Evolutionary conservation across 2,329 filamentous ascomycete species (phyloP), one percentile per base, ranked within the genome.

Genomic region (Fusarium bulbicola): DNA sequence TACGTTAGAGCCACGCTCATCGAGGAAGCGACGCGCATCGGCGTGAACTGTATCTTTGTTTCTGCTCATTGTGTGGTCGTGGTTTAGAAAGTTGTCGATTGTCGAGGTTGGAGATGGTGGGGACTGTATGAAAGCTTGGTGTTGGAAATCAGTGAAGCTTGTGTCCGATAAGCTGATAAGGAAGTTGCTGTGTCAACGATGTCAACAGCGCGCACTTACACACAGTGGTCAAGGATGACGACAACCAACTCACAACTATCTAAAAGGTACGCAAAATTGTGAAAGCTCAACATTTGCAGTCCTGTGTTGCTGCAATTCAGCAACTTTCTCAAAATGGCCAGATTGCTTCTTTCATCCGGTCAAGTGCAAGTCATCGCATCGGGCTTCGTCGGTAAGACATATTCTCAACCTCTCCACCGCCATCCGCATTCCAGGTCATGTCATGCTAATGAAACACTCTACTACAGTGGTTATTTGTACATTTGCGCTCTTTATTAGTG

Each of bases 1-100:
- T 50, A 92, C 93, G 18, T 85, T 87, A 80, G 93, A 93, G 80
- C 95, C 95, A 76, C 95, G 93, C 84, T 97, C 94, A 84, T 98
- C 95, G 80, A 98, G 92, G 81, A 97, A 92, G 77, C 87, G 88
- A 72, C 88, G 87, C 82, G 93, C 94, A 81, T 97, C 95, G 79
- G 95, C 95, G 81, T 92, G 91, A 82, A 85, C 95, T 90, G 79
- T 83, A 36, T 87, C 80, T 70, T 82, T 80, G 70, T 85, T 85
- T 78, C 82, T 83, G n/a, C 75, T 74, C 80, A 82, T 82, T 63
- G 49, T 73, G 34, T 39, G 36, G 24, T 53, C 39, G 49, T 39
- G n/a, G 77, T 32, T 34, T 46, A 45, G 18, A 36, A 52, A 39
- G 20, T 42, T 63, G 66, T 66, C 47, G n/a, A 59, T 43, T 70